phyloP scores from a whole-genome alignment of 345 rosid genomes.

The Camelina neglecta region DNA sequence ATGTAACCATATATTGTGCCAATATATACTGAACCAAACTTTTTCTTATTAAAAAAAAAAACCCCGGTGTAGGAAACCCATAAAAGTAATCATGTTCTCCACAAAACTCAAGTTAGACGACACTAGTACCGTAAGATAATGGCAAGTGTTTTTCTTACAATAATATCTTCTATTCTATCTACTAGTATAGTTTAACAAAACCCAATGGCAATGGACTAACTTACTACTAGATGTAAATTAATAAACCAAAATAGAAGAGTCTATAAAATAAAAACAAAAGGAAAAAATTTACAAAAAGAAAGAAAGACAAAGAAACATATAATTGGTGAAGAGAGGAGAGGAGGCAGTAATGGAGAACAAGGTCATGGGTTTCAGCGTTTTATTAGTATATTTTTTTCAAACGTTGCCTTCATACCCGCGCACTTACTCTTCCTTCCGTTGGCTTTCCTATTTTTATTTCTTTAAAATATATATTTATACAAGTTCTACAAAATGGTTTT shows the following conservation, averaged over 20 bases:
- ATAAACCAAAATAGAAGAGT: neutral
- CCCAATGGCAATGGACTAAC: neutral
- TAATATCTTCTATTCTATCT: neutral
- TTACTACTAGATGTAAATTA: neutral
- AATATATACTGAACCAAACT: neutral
- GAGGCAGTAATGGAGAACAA: constrained; percentile 32
- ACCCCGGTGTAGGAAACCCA: constrained; percentile 27
- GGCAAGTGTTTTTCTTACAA: constrained; percentile 26
- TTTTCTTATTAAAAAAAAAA: neutral
- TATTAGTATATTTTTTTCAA: constrained; percentile 44
- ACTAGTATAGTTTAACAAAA: neutral
- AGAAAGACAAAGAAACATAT: constrained; percentile 21
- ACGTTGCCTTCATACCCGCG: constrained; percentile 61
- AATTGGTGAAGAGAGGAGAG: constrained; percentile 20
- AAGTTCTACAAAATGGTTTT: neutral
- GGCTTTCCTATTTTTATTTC: constrained; percentile 39
- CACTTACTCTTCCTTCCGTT: constrained; percentile 63
- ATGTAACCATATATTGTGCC: neutral
- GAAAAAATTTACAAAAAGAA: neutral
- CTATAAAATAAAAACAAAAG: neutral
- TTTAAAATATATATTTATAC: too few relatives aligned
- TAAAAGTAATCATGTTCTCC: constrained; percentile 41
- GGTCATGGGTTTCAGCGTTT: constrained; percentile 66
- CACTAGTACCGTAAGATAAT: constrained; percentile 37
- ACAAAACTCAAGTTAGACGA: constrained; percentile 30